Conservation (phyloP, 1,284 basidiomycete genomes). For the Apiotrichum porosum region DNA sequence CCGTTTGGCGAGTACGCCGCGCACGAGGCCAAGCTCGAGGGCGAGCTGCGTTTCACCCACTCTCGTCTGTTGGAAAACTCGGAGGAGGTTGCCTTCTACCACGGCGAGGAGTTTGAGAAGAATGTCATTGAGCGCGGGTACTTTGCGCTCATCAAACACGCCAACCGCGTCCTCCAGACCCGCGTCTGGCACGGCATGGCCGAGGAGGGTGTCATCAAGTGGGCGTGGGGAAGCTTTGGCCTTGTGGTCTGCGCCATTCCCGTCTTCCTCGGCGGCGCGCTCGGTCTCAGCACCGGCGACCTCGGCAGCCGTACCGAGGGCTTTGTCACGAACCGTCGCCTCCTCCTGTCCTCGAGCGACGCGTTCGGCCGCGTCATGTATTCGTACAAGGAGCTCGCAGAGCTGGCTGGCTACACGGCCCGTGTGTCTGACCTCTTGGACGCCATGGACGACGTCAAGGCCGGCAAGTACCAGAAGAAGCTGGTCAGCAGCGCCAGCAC, state of each 20-base stretch:
- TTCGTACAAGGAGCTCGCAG: slow-evolving; percentile 89
- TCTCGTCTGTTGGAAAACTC: slow-evolving; percentile 88
- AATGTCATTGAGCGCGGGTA: slow-evolving; percentile 88
- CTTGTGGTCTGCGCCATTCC: slow-evolving; percentile 91
- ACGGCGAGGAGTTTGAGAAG: slow-evolving; percentile 88
- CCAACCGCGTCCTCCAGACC: slow-evolving; percentile 73
- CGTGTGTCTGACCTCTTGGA: slow-evolving; percentile 85
- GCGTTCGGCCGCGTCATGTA: slow-evolving; percentile 73
- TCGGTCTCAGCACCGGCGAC: slow-evolving; percentile 59
- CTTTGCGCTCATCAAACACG: slow-evolving; percentile 80
- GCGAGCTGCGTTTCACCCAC: slow-evolving; percentile 82
- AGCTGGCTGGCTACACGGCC: slow-evolving; percentile 91
- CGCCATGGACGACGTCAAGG: slow-evolving; percentile 82
- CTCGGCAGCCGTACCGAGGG: slow-evolving; percentile 82
- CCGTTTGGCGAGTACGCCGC: slow-evolving; percentile 89
- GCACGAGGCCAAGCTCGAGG: slow-evolving; percentile 70
- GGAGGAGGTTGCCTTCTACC: slow-evolving; percentile 91
- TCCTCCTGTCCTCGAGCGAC: slow-evolving; percentile 64
- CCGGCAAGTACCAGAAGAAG: slow-evolving; percentile 83
- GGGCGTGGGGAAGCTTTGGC: slow-evolving; percentile 94
- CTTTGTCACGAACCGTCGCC: slow-evolving; percentile 88
- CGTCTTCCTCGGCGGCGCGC: slow-evolving; percentile 83
- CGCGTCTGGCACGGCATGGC: slow-evolving; percentile 86
- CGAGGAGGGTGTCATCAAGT: slow-evolving; percentile 95
- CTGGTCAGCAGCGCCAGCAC: slow-evolving; percentile 68